Percentiles rank a stretch among this genome's conserved stretches.
Conservation (phyloP, 2,329 filamentous ascomycete genomes). For the Pyricularia grisea region DNA sequence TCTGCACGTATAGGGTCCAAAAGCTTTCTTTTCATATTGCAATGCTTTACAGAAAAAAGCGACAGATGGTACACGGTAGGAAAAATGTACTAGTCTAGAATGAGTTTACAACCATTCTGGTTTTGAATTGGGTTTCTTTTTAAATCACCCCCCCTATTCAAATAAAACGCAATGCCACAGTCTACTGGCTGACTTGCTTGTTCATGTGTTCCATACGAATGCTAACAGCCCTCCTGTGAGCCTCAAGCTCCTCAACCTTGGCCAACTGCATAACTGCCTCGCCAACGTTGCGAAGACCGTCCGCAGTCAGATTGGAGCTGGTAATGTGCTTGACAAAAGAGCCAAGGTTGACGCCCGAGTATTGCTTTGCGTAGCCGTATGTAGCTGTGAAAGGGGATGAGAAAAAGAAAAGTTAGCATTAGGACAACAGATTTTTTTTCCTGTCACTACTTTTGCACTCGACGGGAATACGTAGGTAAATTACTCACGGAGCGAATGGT, state of each 20-base stretch:
- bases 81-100: neutral
- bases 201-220: slow-evolving; percentile 58
- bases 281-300: slow-evolving; percentile 80
- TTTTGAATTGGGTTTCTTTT: neutral
- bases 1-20: neutral
- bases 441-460: neutral
- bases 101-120: neutral
- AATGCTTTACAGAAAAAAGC: neutral
- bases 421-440: too few relatives aligned
- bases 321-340: slow-evolving; percentile 99
- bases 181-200: slow-evolving; percentile 5
- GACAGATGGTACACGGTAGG: neutral
- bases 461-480: neutral
- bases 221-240: slow-evolving; percentile 81
- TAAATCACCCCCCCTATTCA: neutral
- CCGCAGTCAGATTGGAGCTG: slow-evolving; percentile 76
- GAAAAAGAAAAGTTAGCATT: neutral
- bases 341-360: slow-evolving; percentile 90
- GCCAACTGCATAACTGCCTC: slow-evolving; percentile 90
- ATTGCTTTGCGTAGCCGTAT: slow-evolving; percentile 96
- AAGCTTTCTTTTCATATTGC: neutral
- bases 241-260: slow-evolving; percentile 88
- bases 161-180: neutral
- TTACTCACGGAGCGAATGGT: slow-evolving; percentile 87
- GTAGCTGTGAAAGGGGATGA: slow-evolving; percentile 51